These are phyloP conservation scores for Exophiala viscosa DNA, from an alignment of 2,329 filamentous ascomycete genomes.

Conservation along the genomic window DNA sequence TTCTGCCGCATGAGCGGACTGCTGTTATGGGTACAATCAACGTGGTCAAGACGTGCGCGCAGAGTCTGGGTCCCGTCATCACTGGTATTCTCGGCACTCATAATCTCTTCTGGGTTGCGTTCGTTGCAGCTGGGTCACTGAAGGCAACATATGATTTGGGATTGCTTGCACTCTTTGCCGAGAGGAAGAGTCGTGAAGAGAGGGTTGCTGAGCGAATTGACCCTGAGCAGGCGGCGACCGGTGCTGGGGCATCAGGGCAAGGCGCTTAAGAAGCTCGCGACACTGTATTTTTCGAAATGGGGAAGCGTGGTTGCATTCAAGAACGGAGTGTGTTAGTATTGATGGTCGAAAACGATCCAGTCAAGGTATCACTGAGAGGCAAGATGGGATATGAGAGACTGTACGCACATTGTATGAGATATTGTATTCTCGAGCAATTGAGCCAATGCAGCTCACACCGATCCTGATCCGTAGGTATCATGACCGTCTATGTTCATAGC, in stretches of 20 bases:
- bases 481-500: too few relatives aligned
- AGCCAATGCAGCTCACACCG: too few relatives aligned
- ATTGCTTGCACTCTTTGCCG: conserved; percentile 38
- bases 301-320: too few relatives aligned
- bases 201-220: not conserved
- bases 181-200: conserved; percentile 18
- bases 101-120: conserved; percentile 59
- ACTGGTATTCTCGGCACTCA: conserved; percentile 54
- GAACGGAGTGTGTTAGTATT: too few relatives aligned
- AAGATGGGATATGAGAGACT: too few relatives aligned
- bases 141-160: conserved; percentile 57
- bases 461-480: too few relatives aligned
- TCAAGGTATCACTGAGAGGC: too few relatives aligned
- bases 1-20: conserved; percentile 61
- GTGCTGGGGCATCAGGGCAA: not conserved
- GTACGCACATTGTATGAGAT: too few relatives aligned
- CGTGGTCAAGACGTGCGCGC: conserved; percentile 57
- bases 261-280: too few relatives aligned
- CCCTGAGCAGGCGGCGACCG: conserved; percentile 3
- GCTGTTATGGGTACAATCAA: conserved; percentile 66
- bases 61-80: conserved; percentile 52
- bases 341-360: too few relatives aligned
- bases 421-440: too few relatives aligned
- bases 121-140: conserved; percentile 53
- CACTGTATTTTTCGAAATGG: too few relatives aligned